Evolutionary conservation across 768 basidiomycete genomes (phyloP).

Genomic region (Leccinum ochraceum): DNA sequence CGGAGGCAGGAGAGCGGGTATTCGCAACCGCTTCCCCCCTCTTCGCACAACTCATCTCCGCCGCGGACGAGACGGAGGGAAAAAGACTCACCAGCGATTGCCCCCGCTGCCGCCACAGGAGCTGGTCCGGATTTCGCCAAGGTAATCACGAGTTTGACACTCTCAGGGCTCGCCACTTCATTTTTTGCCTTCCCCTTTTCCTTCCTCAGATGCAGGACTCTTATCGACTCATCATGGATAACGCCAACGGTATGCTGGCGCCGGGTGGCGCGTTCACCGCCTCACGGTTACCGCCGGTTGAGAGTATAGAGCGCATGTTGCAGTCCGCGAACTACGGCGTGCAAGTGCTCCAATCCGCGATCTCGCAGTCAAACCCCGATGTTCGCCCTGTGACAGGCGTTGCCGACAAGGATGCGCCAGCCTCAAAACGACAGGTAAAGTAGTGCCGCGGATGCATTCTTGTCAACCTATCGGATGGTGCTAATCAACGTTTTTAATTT

Average conservation of each 20-base stretch:
- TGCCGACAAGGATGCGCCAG: conserved; percentile 33
- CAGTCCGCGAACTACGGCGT: conserved; percentile 44
- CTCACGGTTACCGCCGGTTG: conserved; percentile 29
- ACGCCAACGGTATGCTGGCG: conserved; percentile 32
- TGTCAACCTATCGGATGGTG: conserved; percentile 31
- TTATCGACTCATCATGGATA: conserved; percentile 45
- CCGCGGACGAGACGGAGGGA: conserved; percentile 40
- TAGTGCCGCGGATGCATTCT: conserved; percentile 27
- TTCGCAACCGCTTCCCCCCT: conserved; percentile 24
- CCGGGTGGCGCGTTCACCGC: conserved; percentile 21
- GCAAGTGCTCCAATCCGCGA: conserved; percentile 34
- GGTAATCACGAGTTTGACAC: conserved; percentile 27
- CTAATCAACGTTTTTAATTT: conserved; percentile 19
- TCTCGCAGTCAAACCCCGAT: conserved; percentile 30
- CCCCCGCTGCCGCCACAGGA: conserved; percentile 26
- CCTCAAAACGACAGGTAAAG: conserved; percentile 37
- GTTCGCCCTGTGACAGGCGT: conserved; percentile 22
- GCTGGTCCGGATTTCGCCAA: conserved; percentile 44
- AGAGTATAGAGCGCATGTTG: conserved; percentile 44
- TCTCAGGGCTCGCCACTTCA: conserved; percentile 7
- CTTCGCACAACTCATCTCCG: conserved; percentile 30
- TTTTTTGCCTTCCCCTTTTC: background rate
- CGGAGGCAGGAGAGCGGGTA: conserved; percentile 37
- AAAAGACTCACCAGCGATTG: conserved; percentile 35
- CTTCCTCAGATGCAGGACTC: conserved; percentile 42